Percentiles rank a stretch among this genome's conserved stretches.
These are phyloP conservation scores for Daldinia concentrica DNA, from an alignment of 495 filamentous ascomycete genomes.

Conservation along the genomic window DNA sequence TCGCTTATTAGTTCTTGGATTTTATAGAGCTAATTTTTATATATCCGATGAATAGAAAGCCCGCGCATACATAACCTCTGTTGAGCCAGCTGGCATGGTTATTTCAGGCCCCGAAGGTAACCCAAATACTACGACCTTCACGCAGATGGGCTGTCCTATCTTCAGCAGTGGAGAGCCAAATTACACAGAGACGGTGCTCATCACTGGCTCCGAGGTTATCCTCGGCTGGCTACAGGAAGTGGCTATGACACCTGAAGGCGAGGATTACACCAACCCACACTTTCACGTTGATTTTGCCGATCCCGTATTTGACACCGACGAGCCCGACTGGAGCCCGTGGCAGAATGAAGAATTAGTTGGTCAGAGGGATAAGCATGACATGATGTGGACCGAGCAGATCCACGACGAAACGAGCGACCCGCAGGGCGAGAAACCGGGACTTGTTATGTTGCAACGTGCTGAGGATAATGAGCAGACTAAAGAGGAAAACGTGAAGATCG, in stretches of 20 bases:
- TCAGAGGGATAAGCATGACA: neutral
- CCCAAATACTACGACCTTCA: slow-evolving; percentile 41
- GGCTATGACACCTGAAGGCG: slow-evolving; percentile 35
- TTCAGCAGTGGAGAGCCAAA: slow-evolving; percentile 55
- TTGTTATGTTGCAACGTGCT: neutral
- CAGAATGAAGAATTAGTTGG: slow-evolving; percentile 1
- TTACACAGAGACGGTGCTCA: slow-evolving; percentile 51
- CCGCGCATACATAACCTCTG: slow-evolving; percentile 68
- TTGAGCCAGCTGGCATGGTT: slow-evolving; percentile 56
- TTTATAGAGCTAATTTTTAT: neutral
- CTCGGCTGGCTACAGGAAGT: slow-evolving; percentile 59
- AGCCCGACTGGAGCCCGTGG: slow-evolving; percentile 12
- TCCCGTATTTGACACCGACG: slow-evolving; percentile 1
- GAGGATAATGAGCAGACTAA: neutral
- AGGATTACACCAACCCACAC: slow-evolving; percentile 48
- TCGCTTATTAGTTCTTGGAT: neutral
- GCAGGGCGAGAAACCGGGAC: neutral
- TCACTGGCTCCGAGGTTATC: slow-evolving; percentile 47
- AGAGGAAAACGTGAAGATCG: neutral
- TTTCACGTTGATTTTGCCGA: slow-evolving; percentile 38
- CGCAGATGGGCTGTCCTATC: slow-evolving; percentile 55
- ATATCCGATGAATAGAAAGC: slow-evolving; percentile 54
- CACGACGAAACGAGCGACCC: neutral
- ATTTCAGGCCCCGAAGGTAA: slow-evolving; percentile 58
- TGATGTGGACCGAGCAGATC: neutral